Conservation (phyloP, 352 stramenopile species). For the Globisporangium acanthophoron region DNA sequence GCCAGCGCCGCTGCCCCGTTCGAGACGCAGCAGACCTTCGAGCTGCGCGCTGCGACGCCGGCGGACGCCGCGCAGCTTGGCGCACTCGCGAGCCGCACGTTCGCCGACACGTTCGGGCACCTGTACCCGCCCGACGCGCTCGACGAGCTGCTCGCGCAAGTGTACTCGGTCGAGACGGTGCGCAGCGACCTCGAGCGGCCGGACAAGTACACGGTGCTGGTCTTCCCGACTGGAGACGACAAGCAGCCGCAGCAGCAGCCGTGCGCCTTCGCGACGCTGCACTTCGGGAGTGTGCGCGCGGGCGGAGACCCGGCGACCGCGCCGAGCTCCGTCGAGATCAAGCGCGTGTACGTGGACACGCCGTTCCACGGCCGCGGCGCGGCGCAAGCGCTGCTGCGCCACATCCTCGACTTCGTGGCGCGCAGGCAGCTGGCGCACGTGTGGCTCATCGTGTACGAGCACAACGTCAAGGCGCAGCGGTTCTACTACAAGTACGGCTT, state of each 20-base stretch:
- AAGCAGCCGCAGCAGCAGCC: constrained; percentile 6
- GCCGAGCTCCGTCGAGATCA: not conserved
- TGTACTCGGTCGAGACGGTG: constrained; percentile 17
- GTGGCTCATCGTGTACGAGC: constrained; percentile 30
- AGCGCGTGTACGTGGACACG: constrained; percentile 4
- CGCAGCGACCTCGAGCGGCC: constrained; percentile 17
- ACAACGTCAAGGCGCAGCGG: constrained; percentile 25
- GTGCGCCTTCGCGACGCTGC: not conserved
- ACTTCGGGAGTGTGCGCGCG: not conserved
- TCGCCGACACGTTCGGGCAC: constrained; percentile 24
- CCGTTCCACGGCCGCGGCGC: constrained; percentile 1
- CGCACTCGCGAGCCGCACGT: constrained; percentile 22
- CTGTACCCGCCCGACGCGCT: constrained; percentile 20
- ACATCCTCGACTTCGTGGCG: not conserved
- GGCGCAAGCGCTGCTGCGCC: not conserved
- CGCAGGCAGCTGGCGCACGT: constrained; percentile 3
- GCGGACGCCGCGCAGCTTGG: constrained; percentile 16
- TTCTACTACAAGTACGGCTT: constrained; percentile 34
- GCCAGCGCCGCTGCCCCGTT: not conserved
- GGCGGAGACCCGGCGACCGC: not conserved
- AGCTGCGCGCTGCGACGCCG: constrained; percentile 14
- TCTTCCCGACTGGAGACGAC: constrained; percentile 10
- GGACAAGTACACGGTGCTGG: constrained; percentile 22
- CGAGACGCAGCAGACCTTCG: not conserved
- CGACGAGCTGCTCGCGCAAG: constrained; percentile 8